Percentiles rank a stretch among this genome's conserved stretches.
phyloP scores from a whole-genome alignment of 108 stramenopile genomes.

The Stephanodiscus minutulus region DNA sequence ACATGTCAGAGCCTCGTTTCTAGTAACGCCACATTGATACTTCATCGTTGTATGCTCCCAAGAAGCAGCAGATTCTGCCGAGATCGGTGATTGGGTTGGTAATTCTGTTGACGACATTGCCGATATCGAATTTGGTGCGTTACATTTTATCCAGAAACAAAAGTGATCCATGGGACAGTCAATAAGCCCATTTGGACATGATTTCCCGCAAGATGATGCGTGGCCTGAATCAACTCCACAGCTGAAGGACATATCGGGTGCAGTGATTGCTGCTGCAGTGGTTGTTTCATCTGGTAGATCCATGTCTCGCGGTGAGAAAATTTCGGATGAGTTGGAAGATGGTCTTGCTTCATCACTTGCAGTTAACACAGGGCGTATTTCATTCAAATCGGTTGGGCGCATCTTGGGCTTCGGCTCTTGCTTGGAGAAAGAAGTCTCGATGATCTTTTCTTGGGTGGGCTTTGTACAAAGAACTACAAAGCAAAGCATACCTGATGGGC shows the following conservation, averaged over 20 bases:
- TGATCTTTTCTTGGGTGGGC: not conserved
- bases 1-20: slow-evolving; percentile 26
- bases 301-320: too few species aligned
- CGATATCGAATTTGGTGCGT: not conserved
- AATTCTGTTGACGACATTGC: not conserved
- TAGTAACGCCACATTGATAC: slow-evolving; percentile 25
- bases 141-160: slow-evolving; percentile 29
- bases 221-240: slow-evolving; percentile 16
- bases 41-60: not conserved
- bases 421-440: not conserved
- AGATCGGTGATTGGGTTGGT: not conserved
- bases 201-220: slow-evolving; percentile 8
- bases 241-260: slow-evolving; percentile 14
- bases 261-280: not conserved
- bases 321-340: too few species aligned
- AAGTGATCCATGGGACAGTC: slow-evolving; percentile 28
- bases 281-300: not conserved
- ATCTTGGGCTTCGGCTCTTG: slow-evolving; percentile 2
- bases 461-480: slow-evolving; percentile 1
- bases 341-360: too few species aligned
- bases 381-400: too few species aligned
- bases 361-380: too few species aligned
- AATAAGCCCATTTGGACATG: slow-evolving; percentile 19
- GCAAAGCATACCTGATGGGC: not conserved
- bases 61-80: not conserved